A percentile compares a stretch with the other conserved stretches of the same genome.
Conservation (phyloP, 805 yeast species). For the Sugiyamaella americana region DNA sequence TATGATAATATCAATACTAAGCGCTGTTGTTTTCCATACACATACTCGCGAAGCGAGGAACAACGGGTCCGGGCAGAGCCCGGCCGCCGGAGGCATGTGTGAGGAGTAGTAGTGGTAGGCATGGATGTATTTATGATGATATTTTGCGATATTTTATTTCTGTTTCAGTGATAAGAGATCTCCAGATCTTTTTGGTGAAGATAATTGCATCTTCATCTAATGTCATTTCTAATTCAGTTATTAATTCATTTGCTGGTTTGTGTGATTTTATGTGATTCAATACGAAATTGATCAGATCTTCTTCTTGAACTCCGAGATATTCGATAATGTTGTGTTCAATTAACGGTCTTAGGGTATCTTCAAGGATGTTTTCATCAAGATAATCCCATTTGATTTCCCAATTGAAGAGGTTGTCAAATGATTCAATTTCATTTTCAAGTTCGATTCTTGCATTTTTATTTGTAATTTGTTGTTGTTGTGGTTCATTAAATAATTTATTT, state of each 20-base stretch:
- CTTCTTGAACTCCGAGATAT: slow-evolving; percentile 30
- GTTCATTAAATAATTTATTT: no score
- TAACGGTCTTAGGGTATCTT: slow-evolving; percentile 20
- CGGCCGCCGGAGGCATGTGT: no score
- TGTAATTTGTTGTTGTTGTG: background rate
- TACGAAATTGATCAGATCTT: slow-evolving; percentile 30
- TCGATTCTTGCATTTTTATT: background rate
- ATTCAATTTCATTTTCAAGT: background rate
- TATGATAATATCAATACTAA: no score
- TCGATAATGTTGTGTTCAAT: slow-evolving; percentile 25
- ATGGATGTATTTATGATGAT: no score
- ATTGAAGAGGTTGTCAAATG: slow-evolving; percentile 10
- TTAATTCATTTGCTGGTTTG: slow-evolving; percentile 24
- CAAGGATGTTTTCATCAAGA: slow-evolving; percentile 19
- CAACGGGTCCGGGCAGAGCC: no score
- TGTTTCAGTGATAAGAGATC: slow-evolving; percentile 19
- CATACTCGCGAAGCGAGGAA: no score
- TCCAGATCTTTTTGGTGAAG: slow-evolving; percentile 25
- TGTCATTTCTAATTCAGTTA: slow-evolving; percentile 29
- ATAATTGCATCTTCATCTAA: slow-evolving; percentile 42
- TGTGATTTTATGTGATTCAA: slow-evolving; percentile 22
- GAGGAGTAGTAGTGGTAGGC: no score
- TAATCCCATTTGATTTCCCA: slow-evolving; percentile 25
- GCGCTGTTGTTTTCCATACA: no score
- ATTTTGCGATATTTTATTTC: slow-evolving; percentile 16